Evolutionary conservation across 2,329 filamentous ascomycete species (phyloP).

Genomic region (Epicoccum sorghinum): DNA sequence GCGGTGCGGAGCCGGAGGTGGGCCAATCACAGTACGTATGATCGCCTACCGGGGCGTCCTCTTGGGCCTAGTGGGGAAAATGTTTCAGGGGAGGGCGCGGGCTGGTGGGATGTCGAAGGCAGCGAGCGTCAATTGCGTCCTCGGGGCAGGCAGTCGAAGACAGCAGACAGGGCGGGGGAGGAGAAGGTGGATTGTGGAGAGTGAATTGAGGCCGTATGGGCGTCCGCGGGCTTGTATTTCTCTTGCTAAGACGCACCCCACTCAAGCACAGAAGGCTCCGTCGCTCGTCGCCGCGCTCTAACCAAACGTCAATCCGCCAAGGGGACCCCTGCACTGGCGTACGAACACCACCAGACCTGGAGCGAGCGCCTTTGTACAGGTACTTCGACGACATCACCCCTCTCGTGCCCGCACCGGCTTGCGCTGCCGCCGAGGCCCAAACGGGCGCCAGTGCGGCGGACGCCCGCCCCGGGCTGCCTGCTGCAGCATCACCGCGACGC

Average conservation of each 20-base stretch:
- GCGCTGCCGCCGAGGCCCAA: slow-evolving; percentile 11
- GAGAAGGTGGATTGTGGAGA: slow-evolving; percentile 23
- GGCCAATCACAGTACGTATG: slow-evolving; percentile 15
- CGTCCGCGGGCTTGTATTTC: slow-evolving; percentile 33
- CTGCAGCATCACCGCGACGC: not conserved
- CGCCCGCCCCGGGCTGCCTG: not conserved
- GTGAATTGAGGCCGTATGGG: slow-evolving; percentile 24
- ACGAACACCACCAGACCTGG: slow-evolving; percentile 30
- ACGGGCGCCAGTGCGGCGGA: slow-evolving; percentile 1
- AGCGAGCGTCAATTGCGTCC: slow-evolving; percentile 6
- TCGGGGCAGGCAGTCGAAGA: slow-evolving; percentile 3
- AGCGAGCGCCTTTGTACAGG: slow-evolving; percentile 28
- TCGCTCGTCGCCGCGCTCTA: slow-evolving; percentile 21
- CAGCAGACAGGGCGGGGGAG: slow-evolving; percentile 20
- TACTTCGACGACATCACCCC: slow-evolving; percentile 21
- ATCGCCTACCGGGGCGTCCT: slow-evolving; percentile 15
- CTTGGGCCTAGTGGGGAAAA: slow-evolving; percentile 13
- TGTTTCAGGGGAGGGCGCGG: slow-evolving; percentile 12
- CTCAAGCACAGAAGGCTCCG: slow-evolving; percentile 25
- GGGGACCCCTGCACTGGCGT: slow-evolving; percentile 27
- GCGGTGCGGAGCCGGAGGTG: slow-evolving; percentile 15
- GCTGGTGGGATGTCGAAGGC: slow-evolving; percentile 8
- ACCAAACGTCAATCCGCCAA: slow-evolving; percentile 34
- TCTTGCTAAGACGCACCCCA: slow-evolving; percentile 33
- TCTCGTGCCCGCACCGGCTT: slow-evolving; percentile 13